These are phyloP conservation scores for Ananas comosus DNA, from an alignment of 176 grass and related monocot species.

Conservation along the genomic window DNA sequence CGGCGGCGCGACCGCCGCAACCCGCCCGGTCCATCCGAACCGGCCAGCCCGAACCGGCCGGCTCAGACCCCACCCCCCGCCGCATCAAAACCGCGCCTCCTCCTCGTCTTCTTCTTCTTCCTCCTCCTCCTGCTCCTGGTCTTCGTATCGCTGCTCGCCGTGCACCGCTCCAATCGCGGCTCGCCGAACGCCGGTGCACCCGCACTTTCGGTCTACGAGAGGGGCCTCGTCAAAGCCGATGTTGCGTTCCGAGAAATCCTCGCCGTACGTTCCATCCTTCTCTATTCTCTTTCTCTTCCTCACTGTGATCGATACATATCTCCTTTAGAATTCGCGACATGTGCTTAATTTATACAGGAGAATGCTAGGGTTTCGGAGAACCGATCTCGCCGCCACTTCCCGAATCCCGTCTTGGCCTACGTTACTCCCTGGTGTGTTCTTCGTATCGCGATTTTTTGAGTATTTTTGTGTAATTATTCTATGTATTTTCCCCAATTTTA, in stretches of 20 bases:
- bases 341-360: conserved; percentile 13
- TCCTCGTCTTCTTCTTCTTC: conserved; percentile 1
- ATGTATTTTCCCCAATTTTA: not conserved
- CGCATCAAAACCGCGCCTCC: not conserved
- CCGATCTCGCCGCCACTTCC: conserved; percentile 50
- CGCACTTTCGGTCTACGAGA: conserved; percentile 45
- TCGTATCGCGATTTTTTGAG: not conserved
- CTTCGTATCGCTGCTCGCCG: conserved; percentile 27
- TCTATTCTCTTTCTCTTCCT: conserved; percentile 1
- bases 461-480: not conserved
- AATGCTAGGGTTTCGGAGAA: conserved; percentile 44
- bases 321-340: not conserved
- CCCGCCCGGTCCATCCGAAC: conserved; percentile 6
- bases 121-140: conserved; percentile 22
- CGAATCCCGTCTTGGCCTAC: conserved; percentile 69
- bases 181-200: conserved; percentile 1
- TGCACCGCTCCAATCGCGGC: conserved; percentile 34
- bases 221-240: conserved; percentile 54
- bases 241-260: conserved; percentile 55
- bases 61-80: not conserved
- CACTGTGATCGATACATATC: not conserved
- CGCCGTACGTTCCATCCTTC: conserved; percentile 25
- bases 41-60: conserved; percentile 23
- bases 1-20: conserved; percentile 65
- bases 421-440: conserved; percentile 66